Conservation (phyloP, 768 basidiomycete genomes). For the Mycena crocata region DNA sequence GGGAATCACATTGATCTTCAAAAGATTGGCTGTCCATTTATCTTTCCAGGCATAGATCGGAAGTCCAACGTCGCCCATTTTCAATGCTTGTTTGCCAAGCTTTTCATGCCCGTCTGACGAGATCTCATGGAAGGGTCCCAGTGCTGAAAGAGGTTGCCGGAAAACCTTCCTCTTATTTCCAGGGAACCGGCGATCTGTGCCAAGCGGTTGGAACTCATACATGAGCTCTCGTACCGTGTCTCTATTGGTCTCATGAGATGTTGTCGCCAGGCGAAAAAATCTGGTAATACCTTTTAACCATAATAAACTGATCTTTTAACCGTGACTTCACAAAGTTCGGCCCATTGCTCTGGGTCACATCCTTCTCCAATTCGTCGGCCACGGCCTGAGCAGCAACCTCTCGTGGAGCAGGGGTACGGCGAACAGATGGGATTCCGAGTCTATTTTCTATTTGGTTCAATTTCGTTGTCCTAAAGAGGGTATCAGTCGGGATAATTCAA, state of each 20-base stretch:
- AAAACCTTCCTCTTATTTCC: conserved; percentile 19
- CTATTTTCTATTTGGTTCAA: neutral
- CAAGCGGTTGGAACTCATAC: conserved; percentile 21
- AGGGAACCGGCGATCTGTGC: conserved; percentile 25
- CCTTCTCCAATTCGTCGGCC: neutral
- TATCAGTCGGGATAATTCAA: too few relatives aligned
- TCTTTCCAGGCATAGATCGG: conserved; percentile 26
- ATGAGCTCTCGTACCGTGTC: neutral
- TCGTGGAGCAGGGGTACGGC: neutral
- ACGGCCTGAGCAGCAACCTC: neutral
- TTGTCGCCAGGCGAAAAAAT: too few relatives aligned
- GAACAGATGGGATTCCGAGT: conserved; percentile 1
- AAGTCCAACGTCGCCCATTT: conserved; percentile 44
- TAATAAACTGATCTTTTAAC: neutral
- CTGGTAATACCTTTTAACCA: too few relatives aligned
- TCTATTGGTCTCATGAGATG: too few relatives aligned
- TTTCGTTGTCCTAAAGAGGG: neutral
- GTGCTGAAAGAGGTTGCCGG: neutral
- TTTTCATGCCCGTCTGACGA: conserved; percentile 45
- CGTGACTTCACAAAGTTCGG: neutral
- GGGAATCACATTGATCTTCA: conserved; percentile 38
- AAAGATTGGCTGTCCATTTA: conserved; percentile 38
- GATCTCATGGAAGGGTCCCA: conserved; percentile 38
- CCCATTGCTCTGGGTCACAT: neutral
- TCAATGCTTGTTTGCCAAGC: conserved; percentile 36